These are phyloP conservation scores for Austroboletus eburneus DNA, from an alignment of 768 basidiomycete genomes.

Conservation along the genomic window DNA sequence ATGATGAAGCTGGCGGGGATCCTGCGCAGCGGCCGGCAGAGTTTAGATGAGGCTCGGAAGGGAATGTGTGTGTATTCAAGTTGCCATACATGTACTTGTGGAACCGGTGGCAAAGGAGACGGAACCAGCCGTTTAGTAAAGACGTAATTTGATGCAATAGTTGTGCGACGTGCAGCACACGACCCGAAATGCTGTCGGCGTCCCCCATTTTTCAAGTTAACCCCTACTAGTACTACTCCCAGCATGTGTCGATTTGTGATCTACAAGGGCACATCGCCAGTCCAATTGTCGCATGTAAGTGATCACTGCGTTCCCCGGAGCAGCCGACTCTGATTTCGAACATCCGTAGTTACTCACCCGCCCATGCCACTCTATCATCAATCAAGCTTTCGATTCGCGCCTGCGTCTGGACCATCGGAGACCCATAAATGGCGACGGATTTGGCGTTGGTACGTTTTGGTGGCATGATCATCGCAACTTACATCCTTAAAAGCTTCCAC, in stretches of 20 bases:
- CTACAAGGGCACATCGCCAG: slow-evolving; percentile 92
- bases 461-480: background rate
- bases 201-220: background rate
- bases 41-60: slow-evolving; percentile 48
- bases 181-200: slow-evolving; percentile 1
- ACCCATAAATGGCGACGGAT: slow-evolving; percentile 95
- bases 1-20: slow-evolving; percentile 80
- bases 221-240: too few species aligned
- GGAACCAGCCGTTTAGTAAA: background rate
- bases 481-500: background rate
- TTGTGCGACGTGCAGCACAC: slow-evolving; percentile 6
- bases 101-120: background rate
- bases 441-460: slow-evolving; percentile 75
- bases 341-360: slow-evolving; percentile 72
- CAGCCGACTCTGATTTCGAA: slow-evolving; percentile 1
- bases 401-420: slow-evolving; percentile 75
- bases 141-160: slow-evolving; percentile 20
- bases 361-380: slow-evolving; percentile 94
- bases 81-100: slow-evolving; percentile 9
- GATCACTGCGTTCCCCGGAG: background rate
- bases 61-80: background rate
- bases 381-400: slow-evolving; percentile 94
- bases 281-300: slow-evolving; percentile 81
- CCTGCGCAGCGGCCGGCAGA: slow-evolving; percentile 72
- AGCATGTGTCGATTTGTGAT: slow-evolving; percentile 88